phyloP scores from a whole-genome alignment of 495 filamentous ascomycete species.

The Opeltia flavorubescens region DNA sequence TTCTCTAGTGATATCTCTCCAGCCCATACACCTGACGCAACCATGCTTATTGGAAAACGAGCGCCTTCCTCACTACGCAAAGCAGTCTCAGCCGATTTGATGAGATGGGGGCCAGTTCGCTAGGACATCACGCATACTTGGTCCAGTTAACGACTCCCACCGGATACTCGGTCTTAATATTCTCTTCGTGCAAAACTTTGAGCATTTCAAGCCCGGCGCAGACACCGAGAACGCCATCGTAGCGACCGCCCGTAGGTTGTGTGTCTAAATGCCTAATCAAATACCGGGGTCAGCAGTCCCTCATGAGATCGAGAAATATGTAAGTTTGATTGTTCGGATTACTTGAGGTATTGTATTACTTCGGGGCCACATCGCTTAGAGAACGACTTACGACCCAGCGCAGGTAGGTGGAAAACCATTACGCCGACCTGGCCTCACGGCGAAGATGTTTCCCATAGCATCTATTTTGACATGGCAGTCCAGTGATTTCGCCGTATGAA shows the following conservation, averaged over 20 bases:
- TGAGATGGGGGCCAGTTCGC: slow-evolving; percentile 4
- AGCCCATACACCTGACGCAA: slow-evolving; percentile 65
- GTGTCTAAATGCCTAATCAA: slow-evolving; percentile 16
- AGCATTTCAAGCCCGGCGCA: slow-evolving; percentile 59
- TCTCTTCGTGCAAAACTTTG: slow-evolving; percentile 50
- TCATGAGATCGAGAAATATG: too few species aligned
- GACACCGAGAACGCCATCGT: slow-evolving; percentile 65
- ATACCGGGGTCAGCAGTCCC: background rate
- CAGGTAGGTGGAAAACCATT: slow-evolving; percentile 43
- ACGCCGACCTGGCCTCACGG: slow-evolving; percentile 45
- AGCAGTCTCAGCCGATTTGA: background rate
- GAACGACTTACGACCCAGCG: slow-evolving; percentile 64
- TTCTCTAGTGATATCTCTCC: slow-evolving; percentile 46
- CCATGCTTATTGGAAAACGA: slow-evolving; percentile 65
- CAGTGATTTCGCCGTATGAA: slow-evolving; percentile 44
- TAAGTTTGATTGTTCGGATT: background rate
- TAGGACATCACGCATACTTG: slow-evolving; percentile 29
- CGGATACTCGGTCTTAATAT: slow-evolving; percentile 54
- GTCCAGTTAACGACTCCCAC: slow-evolving; percentile 73
- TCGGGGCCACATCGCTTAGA: background rate
- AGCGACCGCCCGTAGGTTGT: slow-evolving; percentile 59
- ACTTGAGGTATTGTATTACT: too few species aligned
- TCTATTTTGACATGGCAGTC: slow-evolving; percentile 50
- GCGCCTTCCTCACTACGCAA: slow-evolving; percentile 56
- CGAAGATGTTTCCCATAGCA: slow-evolving; percentile 66